Conservation (phyloP, 768 basidiomycete species). For the Stropharia rugosoannulata region DNA sequence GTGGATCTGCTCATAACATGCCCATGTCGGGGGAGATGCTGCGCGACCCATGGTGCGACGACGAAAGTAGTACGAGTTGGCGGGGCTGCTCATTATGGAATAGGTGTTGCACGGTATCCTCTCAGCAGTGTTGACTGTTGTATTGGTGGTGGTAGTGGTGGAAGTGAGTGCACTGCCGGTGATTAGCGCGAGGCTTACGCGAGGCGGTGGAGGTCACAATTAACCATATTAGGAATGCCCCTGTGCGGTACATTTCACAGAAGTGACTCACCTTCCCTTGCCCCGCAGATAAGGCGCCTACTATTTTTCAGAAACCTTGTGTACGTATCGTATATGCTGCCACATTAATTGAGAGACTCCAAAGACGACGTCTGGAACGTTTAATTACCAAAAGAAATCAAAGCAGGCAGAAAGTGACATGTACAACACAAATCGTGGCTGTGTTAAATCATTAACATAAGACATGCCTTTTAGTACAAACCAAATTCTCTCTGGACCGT, state of each 20-base stretch:
- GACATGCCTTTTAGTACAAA: too few relatives aligned
- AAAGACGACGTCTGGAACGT: too few relatives aligned
- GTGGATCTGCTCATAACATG: constrained; percentile 89
- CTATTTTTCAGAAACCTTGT: too few relatives aligned
- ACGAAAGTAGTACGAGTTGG: constrained; percentile 53
- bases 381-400: too few relatives aligned
- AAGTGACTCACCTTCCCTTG: background rate
- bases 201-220: constrained; percentile 7
- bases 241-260: background rate
- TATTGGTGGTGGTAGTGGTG: constrained; percentile 5
- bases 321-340: background rate
- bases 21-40: constrained; percentile 84
- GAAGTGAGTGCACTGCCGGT: background rate
- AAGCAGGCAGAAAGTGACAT: too few relatives aligned
- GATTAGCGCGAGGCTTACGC: constrained; percentile 6
- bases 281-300: too few relatives aligned
- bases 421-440: too few relatives aligned
- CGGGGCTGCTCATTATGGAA: constrained; percentile 35
- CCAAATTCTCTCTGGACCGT: too few relatives aligned
- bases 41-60: constrained; percentile 78
- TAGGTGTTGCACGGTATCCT: background rate
- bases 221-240: background rate
- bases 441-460: too few relatives aligned
- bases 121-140: background rate
- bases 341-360: background rate